These are phyloP conservation scores for Parachlorella kessleri DNA, from an alignment of 139 green algal species.

Conservation along the genomic window DNA sequence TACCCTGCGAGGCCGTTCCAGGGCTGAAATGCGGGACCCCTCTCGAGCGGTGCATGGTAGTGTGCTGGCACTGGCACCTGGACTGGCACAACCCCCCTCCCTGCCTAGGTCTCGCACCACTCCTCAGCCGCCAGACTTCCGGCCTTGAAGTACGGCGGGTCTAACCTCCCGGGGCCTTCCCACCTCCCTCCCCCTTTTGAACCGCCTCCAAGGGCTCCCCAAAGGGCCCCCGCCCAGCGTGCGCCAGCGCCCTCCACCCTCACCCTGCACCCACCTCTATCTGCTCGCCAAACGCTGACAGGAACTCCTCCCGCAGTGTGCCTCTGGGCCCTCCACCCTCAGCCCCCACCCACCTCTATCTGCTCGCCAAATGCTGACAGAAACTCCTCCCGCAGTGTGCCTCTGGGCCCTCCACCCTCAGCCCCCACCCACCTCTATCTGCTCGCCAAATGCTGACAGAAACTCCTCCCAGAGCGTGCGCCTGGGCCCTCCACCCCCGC, in stretches of 20 bases:
- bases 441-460: constrained; percentile 75
- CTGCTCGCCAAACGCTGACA: constrained; percentile 74
- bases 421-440: constrained; percentile 62
- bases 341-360: constrained; percentile 50
- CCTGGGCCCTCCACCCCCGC: constrained; percentile 63
- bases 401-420: constrained; percentile 65
- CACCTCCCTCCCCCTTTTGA: no score
- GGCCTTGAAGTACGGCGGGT: no score
- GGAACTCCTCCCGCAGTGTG: not conserved
- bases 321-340: constrained; percentile 71
- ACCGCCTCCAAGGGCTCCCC: no score
- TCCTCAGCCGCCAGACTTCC: no score
- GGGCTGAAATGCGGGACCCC: no score
- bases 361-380: constrained; percentile 79
- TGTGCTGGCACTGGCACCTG: no score
- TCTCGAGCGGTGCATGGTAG: no score
- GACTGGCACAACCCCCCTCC: no score
- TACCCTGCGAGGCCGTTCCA: no score
- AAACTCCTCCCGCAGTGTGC: constrained; percentile 98
- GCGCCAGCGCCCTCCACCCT: constrained; percentile 70
- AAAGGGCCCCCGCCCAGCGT: constrained; percentile 97
- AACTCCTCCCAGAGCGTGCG: constrained; percentile 98
- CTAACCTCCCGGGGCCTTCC: no score
- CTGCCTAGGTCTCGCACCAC: no score
- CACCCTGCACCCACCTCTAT: constrained; percentile 48